Base-by-base conservation (phyloP, 169 alveolate genomes). In the Plasmodium billcollinsi region DNA sequence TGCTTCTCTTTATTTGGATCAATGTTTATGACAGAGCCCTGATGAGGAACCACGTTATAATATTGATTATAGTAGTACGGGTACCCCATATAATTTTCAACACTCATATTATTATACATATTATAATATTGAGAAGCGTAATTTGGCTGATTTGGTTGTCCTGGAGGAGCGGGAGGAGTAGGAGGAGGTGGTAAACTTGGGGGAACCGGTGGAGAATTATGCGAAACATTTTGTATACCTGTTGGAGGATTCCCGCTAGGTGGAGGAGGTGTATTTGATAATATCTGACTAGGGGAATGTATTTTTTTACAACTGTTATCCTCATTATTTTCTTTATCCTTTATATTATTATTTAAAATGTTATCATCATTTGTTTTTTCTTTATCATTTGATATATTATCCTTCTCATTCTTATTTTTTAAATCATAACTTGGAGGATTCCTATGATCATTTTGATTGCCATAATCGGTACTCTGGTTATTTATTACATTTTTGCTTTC, bases 1-100 rank as follows among this genome's bases (percentile, higher is more conserved):
- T 9, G 29, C 6, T 62, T 62, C 6, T 33, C 56, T 12, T 66
- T 66, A n/a, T 11, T 66, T 11, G 21, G 8, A 50, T 50, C 49
- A 9, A 5, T 50, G 39, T 8, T 71, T 49, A 18, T 8, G 1
- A 56, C 8, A n/a, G 4, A 14, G 14, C 15, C 0, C 21, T 56
- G 65, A 39, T 39, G 47, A 11, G 50, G 50, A 2, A 1, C 47
- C 3, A 71, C 20, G 21, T 24, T 50, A 21, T 71, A 71, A 26
- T 50, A 71, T 50, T 71, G 80, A 50, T 26, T 50, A 26, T 71
- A 71, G 29, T 71, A 71, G 15, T 71, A 71, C 15, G 62, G 80
- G 3, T 71, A 71, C 21, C 52, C 52, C 65, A 20, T 9, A 11
- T 71, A 50, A 11, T 12, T 50, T n/a, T 71, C 80, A 21, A 20